Conservation (phyloP, 179 eudicot species). For the Spergularia azorica region DNA sequence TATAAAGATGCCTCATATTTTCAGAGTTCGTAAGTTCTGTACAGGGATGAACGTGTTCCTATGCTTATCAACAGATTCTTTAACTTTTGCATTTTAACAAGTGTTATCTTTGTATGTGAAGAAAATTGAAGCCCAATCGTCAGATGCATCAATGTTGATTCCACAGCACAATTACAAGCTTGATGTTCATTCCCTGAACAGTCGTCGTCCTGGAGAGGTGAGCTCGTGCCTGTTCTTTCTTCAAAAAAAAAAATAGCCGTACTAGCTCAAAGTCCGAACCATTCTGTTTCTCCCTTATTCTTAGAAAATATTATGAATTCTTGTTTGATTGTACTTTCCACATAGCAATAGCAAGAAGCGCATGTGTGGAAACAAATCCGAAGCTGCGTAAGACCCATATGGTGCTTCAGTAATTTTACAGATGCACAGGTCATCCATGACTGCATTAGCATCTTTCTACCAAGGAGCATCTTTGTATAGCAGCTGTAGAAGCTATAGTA, state of each 20-base stretch:
- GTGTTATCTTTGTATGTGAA: conserved; percentile 32
- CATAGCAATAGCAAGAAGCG: background rate
- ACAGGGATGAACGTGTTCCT: conserved; percentile 4
- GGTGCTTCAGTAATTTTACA: too few relatives aligned
- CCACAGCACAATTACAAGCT: conserved; percentile 99
- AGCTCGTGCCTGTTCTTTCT: conserved; percentile 11
- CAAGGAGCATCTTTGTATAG: background rate
- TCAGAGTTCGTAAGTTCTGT: background rate
- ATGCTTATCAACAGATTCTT: conserved; percentile 8
- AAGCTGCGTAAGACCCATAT: background rate
- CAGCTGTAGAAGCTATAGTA: background rate
- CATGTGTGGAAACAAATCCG: background rate
- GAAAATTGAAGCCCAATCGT: conserved; percentile 72
- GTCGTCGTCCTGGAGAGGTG: conserved; percentile 99
- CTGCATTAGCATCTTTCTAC: background rate
- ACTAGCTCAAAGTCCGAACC: background rate
- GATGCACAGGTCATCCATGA: background rate
- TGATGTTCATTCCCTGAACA: conserved; percentile 85
- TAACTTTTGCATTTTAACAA: conserved; percentile 25
- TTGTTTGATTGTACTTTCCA: background rate
- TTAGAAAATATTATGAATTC: background rate
- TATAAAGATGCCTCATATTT: conserved; percentile 2
- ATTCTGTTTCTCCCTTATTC: background rate
- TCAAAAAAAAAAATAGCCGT: background rate
- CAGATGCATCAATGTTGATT: conserved; percentile 79